Percentiles rank a stretch among this genome's conserved stretches.
These are phyloP conservation scores for Liriodendron chinense DNA, from an alignment of 164 flowering plant genomes.

Conservation along the genomic window DNA sequence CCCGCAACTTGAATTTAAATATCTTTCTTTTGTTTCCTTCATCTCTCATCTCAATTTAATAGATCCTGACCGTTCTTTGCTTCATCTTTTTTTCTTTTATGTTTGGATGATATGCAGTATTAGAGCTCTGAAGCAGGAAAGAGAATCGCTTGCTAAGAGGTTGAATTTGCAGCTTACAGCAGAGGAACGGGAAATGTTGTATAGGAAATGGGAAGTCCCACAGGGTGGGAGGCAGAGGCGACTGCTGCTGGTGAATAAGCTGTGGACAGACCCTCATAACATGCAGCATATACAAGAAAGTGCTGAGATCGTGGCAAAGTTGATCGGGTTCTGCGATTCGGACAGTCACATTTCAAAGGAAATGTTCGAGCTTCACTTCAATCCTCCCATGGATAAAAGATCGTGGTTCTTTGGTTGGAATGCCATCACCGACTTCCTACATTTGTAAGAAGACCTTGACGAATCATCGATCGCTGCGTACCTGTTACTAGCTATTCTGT, in stretches of 20 bases:
- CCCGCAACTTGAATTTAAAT: no score
- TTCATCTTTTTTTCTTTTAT: no score
- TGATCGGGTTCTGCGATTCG: conserved; percentile 75
- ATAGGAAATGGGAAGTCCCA: conserved; percentile 86
- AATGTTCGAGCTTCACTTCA: conserved; percentile 97
- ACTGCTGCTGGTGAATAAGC: conserved; percentile 76
- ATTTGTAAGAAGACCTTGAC: conserved; percentile 39
- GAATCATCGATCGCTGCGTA: not conserved
- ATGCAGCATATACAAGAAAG: conserved; percentile 71
- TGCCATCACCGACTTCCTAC: conserved; percentile 75
- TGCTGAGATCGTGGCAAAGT: conserved; percentile 87
- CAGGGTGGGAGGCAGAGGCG: conserved; percentile 88
- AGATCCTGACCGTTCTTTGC: not conserved
- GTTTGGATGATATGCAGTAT: conserved; percentile 39
- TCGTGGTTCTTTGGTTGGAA: conserved; percentile 91
- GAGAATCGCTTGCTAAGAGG: conserved; percentile 93
- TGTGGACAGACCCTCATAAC: conserved; percentile 90
- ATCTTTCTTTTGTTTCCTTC: not conserved
- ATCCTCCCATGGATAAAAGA: conserved; percentile 67
- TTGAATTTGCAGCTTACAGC: conserved; percentile 54
- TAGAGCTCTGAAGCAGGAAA: conserved; percentile 74
- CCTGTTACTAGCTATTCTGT: no score
- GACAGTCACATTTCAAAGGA: conserved; percentile 74
- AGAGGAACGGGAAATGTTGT: conserved; percentile 73
- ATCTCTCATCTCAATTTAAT: not conserved